Evolutionary conservation across 148 eudicot species (phyloP).

Genomic region (Spergularia bocconei): DNA sequence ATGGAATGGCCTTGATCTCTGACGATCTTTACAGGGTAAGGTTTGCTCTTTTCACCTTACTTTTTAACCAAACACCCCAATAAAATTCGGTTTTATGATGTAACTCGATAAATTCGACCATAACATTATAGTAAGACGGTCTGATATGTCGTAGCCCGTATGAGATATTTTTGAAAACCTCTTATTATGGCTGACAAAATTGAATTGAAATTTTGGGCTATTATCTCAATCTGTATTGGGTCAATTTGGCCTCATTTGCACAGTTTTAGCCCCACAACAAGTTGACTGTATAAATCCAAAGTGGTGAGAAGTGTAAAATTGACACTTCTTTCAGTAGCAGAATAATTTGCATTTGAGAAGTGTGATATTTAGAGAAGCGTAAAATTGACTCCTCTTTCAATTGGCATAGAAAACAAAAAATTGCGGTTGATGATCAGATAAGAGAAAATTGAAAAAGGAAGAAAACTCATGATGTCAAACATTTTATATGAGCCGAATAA

Average conservation of each 20-base stretch:
- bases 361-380: not conserved
- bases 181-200: no score
- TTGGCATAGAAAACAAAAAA: not conserved
- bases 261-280: slow-evolving; percentile 13
- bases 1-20: slow-evolving; percentile 62
- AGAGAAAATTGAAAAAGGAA: not conserved
- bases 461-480: not conserved
- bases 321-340: not conserved
- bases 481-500: slow-evolving; percentile 5
- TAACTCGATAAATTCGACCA: no score
- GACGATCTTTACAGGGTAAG: slow-evolving; percentile 53
- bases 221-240: not conserved
- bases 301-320: not conserved
- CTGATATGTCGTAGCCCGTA: not conserved
- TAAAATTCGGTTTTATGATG: no score
- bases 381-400: slow-evolving; percentile 3
- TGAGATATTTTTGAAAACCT: not conserved
- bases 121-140: not conserved
- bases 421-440: not conserved
- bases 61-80: no score
- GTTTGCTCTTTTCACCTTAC: not conserved
- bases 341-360: not conserved
- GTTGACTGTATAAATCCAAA: slow-evolving; percentile 17
- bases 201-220: not conserved
- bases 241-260: slow-evolving; percentile 10